Percentiles rank a stretch among this genome's conserved stretches.
phyloP scores from a whole-genome alignment of 2,329 filamentous ascomycete genomes.

The Hymenoscyphus scutula region DNA sequence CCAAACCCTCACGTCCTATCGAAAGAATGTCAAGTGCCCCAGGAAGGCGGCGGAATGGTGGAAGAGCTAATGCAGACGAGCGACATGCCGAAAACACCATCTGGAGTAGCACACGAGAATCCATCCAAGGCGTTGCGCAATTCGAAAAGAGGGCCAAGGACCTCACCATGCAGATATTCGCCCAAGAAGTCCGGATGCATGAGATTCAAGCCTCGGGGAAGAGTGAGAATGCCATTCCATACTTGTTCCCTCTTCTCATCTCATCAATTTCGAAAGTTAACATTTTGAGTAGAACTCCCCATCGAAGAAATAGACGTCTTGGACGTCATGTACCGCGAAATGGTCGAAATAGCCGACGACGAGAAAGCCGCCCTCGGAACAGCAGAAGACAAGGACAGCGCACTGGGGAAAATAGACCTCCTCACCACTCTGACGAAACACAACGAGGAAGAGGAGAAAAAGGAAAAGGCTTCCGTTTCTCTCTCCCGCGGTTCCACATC shows the following conservation, averaged over 20 bases:
- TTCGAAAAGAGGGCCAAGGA: conserved; percentile 14
- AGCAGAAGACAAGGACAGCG: conserved; percentile 7
- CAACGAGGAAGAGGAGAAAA: conserved; percentile 24
- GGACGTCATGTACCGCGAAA: conserved; percentile 31
- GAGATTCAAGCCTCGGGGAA: conserved; percentile 2
- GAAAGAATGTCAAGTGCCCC: not conserved
- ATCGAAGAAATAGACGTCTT: conserved; percentile 29
- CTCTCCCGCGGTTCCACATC: conserved; percentile 23
- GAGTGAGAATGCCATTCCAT: not conserved
- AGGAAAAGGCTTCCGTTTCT: conserved; percentile 15
- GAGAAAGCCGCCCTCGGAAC: conserved; percentile 20
- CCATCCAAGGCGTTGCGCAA: not conserved
- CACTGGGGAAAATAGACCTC: conserved; percentile 19
- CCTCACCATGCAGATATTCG: conserved; percentile 15
- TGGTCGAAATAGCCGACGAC: conserved; percentile 33
- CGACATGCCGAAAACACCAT: conserved; percentile 4
- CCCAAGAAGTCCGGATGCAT: conserved; percentile 13
- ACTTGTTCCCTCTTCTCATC: not conserved
- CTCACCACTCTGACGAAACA: conserved; percentile 26
- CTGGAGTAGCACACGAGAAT: conserved; percentile 13
- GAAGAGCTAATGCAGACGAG: not conserved
- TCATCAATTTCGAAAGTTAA: not conserved
- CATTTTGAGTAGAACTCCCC: conserved; percentile 20
- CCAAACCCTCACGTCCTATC: not conserved
- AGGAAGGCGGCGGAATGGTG: not conserved